These are phyloP conservation scores for Pseudocercospora crystallina DNA, from an alignment of 2,329 filamentous ascomycete species.

Conservation along the genomic window DNA sequence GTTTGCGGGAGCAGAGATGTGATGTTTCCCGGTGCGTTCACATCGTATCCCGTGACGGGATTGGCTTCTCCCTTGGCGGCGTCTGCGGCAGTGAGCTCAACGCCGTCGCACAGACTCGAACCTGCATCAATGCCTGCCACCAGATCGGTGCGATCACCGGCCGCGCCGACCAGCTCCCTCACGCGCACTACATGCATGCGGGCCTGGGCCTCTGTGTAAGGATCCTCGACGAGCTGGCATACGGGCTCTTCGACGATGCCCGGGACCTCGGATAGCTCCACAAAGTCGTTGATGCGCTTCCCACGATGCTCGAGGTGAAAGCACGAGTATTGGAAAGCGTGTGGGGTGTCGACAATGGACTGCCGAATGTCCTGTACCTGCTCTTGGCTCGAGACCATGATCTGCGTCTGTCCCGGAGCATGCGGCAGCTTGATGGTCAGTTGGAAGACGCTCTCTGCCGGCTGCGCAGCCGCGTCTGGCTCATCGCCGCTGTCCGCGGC, in stretches of 20 bases:
- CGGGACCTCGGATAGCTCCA: constrained; percentile 85
- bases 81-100: constrained; percentile 43
- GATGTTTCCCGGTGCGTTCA: constrained; percentile 67
- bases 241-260: constrained; percentile 75
- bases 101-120: constrained; percentile 79
- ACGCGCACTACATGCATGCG: constrained; percentile 90
- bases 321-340: constrained; percentile 95
- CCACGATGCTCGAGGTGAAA: constrained; percentile 95
- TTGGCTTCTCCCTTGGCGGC: constrained; percentile 28
- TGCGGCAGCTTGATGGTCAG: constrained; percentile 81
- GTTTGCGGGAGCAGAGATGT: constrained; percentile 68
- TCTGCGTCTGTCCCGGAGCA: constrained; percentile 73
- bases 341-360: constrained; percentile 88
- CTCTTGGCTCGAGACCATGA: constrained; percentile 84
- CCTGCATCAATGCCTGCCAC: constrained; percentile 84
- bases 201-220: constrained; percentile 97
- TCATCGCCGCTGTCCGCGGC: constrained; percentile 14
- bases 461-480: constrained; percentile 21
- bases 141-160: constrained; percentile 82
- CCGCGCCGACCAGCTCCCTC: constrained; percentile 87
- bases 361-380: constrained; percentile 97
- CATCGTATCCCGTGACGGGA: constrained; percentile 71
- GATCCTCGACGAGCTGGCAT: constrained; percentile 82
- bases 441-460: constrained; percentile 56
- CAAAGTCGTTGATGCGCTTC: constrained; percentile 89